Percentiles rank a stretch among this genome's conserved stretches.
phyloP scores from a whole-genome alignment of 768 basidiomycete species.

The Leccinum boreale region DNA sequence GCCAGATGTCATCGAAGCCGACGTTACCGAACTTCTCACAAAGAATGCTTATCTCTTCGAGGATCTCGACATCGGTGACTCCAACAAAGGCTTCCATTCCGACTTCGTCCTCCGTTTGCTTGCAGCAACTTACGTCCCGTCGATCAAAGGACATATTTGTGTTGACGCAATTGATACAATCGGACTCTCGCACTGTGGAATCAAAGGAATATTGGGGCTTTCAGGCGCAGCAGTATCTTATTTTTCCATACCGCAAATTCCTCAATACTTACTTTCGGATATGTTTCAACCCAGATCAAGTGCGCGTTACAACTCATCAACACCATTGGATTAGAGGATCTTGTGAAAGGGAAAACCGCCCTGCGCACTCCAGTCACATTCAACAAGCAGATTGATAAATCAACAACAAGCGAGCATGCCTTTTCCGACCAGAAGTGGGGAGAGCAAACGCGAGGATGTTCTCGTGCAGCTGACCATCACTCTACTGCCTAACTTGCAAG shows the following conservation, averaged over 20 bases:
- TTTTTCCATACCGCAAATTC: neutral
- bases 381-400: neutral
- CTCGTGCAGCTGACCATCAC: no score
- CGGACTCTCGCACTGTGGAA: neutral
- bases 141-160: neutral
- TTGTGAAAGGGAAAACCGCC: no score
- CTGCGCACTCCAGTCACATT: neutral
- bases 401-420: neutral
- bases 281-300: neutral
- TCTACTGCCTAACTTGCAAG: no score
- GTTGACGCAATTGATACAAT: neutral
- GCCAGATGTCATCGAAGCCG: fast-evolving
- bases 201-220: neutral
- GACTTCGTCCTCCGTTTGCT: neutral
- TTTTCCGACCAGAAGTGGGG: neutral
- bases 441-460: no score
- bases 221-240: neutral
- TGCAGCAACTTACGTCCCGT: neutral
- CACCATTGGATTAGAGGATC: no score
- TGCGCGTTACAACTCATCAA: neutral
- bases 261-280: neutral
- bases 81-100: neutral
- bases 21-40: neutral
- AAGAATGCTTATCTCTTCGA: neutral
- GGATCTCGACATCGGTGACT: neutral